These are phyloP conservation scores for Chaetomidium leptoderma DNA, from an alignment of 495 filamentous ascomycete genomes.

Conservation along the genomic window DNA sequence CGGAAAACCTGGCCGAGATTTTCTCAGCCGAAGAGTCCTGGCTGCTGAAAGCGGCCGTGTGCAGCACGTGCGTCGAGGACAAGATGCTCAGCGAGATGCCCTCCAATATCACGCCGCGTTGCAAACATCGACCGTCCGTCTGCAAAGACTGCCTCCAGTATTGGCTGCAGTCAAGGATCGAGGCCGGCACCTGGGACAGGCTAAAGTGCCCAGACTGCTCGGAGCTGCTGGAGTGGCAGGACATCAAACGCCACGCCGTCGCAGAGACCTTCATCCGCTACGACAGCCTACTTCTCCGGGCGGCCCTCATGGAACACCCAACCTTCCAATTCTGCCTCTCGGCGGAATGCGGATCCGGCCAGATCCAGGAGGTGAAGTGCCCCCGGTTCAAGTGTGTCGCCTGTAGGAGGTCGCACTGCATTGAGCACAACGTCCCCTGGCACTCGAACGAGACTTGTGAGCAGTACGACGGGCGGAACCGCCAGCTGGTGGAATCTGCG, in stretches of 20 bases:
- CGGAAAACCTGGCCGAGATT: too few relatives aligned
- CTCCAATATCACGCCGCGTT: slow-evolving; percentile 29
- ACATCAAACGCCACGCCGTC: slow-evolving; percentile 33
- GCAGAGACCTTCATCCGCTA: slow-evolving; percentile 34
- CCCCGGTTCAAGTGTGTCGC: slow-evolving; percentile 38
- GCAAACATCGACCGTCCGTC: slow-evolving; percentile 32
- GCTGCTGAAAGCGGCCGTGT: too few relatives aligned
- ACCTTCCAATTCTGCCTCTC: slow-evolving; percentile 46
- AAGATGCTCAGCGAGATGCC: slow-evolving; percentile 36
- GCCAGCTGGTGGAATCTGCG: slow-evolving; percentile 31
- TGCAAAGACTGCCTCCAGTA: slow-evolving; percentile 37
- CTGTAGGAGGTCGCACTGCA: slow-evolving; percentile 38
- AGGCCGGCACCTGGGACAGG: slow-evolving; percentile 31
- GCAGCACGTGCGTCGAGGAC: slow-evolving; percentile 38
- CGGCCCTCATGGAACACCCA: slow-evolving; percentile 26
- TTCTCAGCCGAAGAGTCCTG: too few relatives aligned
- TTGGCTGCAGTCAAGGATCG: slow-evolving; percentile 35
- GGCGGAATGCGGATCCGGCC: slow-evolving; percentile 40
- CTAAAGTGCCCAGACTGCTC: slow-evolving; percentile 42
- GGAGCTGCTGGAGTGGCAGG: slow-evolving; percentile 31
- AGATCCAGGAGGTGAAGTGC: slow-evolving; percentile 37
- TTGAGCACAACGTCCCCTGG: slow-evolving; percentile 44
- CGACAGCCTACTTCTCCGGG: slow-evolving; percentile 32
- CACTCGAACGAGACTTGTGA: slow-evolving; percentile 48
- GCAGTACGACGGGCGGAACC: slow-evolving; percentile 39